Evolutionary conservation across 305 asterid genomes (phyloP).

Genomic region (Ajuga reptans): DNA sequence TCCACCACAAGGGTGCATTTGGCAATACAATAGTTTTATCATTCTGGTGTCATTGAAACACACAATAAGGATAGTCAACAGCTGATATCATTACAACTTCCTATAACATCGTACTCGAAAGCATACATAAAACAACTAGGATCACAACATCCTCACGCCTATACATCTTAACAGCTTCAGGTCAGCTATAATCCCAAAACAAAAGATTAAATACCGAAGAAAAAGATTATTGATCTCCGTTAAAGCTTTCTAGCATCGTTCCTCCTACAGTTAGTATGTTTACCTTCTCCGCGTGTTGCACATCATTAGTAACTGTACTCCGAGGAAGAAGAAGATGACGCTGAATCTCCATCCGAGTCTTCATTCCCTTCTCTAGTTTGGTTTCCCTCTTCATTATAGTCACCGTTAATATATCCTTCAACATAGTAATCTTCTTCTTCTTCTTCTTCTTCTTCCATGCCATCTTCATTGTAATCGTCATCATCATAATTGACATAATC

Average conservation of each 20-base stretch:
- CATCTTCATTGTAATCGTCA: slow-evolving; percentile 27
- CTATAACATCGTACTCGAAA: background rate
- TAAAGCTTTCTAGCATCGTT: background rate
- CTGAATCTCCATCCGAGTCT: slow-evolving; percentile 35
- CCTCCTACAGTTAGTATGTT: slow-evolving; percentile 10
- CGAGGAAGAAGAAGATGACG: slow-evolving; percentile 36
- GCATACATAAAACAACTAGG: background rate
- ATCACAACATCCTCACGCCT: background rate
- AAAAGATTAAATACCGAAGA: background rate
- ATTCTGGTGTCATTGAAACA: background rate
- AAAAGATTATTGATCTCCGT: background rate
- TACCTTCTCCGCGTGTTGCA: background rate
- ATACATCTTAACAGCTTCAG: background rate
- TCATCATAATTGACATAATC: slow-evolving; percentile 24
- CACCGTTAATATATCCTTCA: slow-evolving; percentile 31
- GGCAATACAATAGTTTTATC: too few species aligned
- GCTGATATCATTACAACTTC: background rate
- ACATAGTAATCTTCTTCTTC: slow-evolving; percentile 26
- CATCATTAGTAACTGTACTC: slow-evolving; percentile 46
- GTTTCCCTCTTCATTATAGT: slow-evolving; percentile 39
- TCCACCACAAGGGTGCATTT: too few species aligned
- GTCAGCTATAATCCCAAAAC: slow-evolving; percentile 3
- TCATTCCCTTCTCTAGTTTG: slow-evolving; percentile 26
- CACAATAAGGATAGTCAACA: background rate
- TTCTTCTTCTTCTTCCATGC: slow-evolving; percentile 23